Base-by-base conservation (phyloP, 495 filamentous ascomycete genomes). In the Friedmanniomyces simplex region DNA sequence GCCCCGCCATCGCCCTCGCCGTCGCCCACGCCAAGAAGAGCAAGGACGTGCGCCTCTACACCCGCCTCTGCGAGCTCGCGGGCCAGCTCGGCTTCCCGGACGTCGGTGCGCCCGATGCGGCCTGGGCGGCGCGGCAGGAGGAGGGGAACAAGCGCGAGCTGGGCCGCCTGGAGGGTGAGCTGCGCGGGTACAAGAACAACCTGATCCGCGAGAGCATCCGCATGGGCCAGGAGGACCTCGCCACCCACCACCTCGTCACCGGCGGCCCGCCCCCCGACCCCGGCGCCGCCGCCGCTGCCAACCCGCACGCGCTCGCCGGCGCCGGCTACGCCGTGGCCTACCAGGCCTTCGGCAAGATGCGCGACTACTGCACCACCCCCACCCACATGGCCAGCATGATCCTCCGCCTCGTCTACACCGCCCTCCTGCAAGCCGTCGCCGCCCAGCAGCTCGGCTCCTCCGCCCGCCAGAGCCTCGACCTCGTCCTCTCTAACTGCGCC, bases 181-280 rank as follows among this genome's bases (percentile, higher is more conserved):
- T 98, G 28, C 88, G 88, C 67, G 87, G 85, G 7, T 97, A 97
- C 72, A 98, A 96, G 71, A 95, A 97, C 64, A 98, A 97, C 61
- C 70, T 97, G 36, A 89, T 98, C 61, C 96, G 96, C 68, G 93
- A 98, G 71, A 96, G 91, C 71, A 96, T 97, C 59, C 74, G 94
- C 65, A 63, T 63, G 61, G 61, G 61, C n/a, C 61, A 63, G 53
- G 61, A 63, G n/a, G 61, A 63, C 47, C 26, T 63, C 13, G 61
- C 61, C 18, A 54, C n/a, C 1, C 57, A 59, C 30, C 61, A 46
- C 12, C 57, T 63, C 21, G 89, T 94, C 77, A 54, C 83, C 61
- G 50, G 42, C 47, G 30, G 52, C 53, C 50, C 59, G 1, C 54
- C 37, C 0, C 50, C 59, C 20, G 58, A 62, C 24, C 55, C 59